Percentiles rank a stretch among this genome's conserved stretches.
These are phyloP conservation scores for Dendrobium officinale DNA, from an alignment of 106 monocot genomes.

Conservation along the genomic window DNA sequence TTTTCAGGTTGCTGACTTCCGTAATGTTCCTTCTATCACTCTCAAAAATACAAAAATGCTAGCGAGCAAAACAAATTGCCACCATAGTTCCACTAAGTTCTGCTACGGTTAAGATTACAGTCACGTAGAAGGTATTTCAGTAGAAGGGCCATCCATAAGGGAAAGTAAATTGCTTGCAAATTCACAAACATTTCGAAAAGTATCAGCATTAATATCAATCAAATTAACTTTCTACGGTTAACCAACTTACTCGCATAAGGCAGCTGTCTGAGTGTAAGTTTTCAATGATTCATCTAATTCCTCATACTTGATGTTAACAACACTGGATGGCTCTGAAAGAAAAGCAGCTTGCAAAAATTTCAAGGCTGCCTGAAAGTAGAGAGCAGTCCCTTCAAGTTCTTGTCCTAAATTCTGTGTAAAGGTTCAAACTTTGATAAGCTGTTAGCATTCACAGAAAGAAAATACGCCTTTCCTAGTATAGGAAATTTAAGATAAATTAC, in stretches of 20 bases:
- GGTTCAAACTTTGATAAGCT: neutral
- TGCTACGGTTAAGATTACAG: neutral
- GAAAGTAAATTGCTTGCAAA: neutral
- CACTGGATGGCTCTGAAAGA: conserved; percentile 2
- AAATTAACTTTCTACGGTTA: neutral
- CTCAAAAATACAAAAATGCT: neutral
- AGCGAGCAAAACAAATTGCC: neutral
- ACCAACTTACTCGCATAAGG: neutral
- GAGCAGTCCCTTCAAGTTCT: neutral
- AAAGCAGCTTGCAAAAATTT: neutral
- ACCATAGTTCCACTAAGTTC: neutral
- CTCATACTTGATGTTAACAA: neutral
- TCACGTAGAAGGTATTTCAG: neutral
- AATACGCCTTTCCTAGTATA: neutral
- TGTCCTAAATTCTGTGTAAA: neutral
- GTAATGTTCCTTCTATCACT: neutral
- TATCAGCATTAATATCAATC: neutral
- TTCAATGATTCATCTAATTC: neutral
- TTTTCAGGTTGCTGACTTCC: neutral
- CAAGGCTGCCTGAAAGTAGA: neutral
- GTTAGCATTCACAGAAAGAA: neutral
- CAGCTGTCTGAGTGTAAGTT: neutral
- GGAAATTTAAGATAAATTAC: neutral
- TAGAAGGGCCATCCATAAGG: neutral
- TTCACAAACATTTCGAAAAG: neutral